phyloP scores from a whole-genome alignment of 169 alveolate species.

The Cryptosporidium viatorum region DNA sequence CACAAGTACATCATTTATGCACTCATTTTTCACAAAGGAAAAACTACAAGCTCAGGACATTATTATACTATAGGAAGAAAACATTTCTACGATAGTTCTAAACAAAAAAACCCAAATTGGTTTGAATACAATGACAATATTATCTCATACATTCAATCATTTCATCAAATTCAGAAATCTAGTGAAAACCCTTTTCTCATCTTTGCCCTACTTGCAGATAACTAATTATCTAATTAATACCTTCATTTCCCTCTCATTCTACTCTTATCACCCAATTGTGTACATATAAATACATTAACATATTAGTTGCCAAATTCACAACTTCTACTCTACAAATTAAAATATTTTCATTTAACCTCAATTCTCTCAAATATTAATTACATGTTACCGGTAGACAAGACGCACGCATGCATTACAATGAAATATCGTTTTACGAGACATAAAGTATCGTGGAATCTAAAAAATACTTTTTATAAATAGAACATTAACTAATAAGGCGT shows the following conservation, averaged over 20 bases:
- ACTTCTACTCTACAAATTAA: not conserved
- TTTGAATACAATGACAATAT: slow-evolving; percentile 23
- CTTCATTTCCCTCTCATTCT: not conserved
- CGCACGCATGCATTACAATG: not conserved
- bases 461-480: not conserved
- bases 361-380: not conserved
- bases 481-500: not conserved
- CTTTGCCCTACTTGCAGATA: slow-evolving; percentile 33
- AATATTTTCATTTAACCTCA: not conserved
- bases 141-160: slow-evolving; percentile 25
- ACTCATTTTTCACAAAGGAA: slow-evolving; percentile 46
- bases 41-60: slow-evolving; percentile 52
- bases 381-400: slow-evolving; percentile 22
- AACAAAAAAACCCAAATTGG: slow-evolving; percentile 35
- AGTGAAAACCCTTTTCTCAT: slow-evolving; percentile 38
- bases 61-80: slow-evolving; percentile 49
- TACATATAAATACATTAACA: not conserved
- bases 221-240: not conserved
- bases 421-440: slow-evolving; percentile 18
- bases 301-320: not conserved
- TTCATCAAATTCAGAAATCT: slow-evolving; percentile 2
- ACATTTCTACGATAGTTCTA: not conserved
- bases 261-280: not conserved
- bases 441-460: slow-evolving; percentile 18
- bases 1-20: slow-evolving; percentile 30